phyloP scores from a whole-genome alignment of 2,329 filamentous ascomycete genomes.

The Penicillium olsonii region DNA sequence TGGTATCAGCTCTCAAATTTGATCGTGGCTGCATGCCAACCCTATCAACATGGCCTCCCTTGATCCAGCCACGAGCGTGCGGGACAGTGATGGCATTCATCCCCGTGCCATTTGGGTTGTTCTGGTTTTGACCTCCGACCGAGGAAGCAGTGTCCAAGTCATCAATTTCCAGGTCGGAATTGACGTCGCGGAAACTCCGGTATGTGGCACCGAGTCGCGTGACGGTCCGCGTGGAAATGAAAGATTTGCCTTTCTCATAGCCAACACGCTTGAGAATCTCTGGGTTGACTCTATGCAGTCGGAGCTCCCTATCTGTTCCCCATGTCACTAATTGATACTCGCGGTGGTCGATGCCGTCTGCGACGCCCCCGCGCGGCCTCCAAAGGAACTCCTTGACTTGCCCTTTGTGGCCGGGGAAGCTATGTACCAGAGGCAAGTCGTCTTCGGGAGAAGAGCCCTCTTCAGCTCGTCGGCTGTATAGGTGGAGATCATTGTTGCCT shows the following conservation, averaged over 20 bases:
- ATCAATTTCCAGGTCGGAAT: constrained; percentile 59
- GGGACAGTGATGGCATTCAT: constrained; percentile 54
- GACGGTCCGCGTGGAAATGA: constrained; percentile 66
- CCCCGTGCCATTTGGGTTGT: constrained; percentile 38
- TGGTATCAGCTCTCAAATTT: constrained; percentile 52
- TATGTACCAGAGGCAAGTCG: constrained; percentile 48
- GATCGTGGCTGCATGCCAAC: constrained; percentile 52
- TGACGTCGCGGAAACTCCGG: constrained; percentile 77
- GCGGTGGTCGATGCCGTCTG: constrained; percentile 73
- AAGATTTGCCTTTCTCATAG: constrained; percentile 67
- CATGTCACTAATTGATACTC: constrained; percentile 94
- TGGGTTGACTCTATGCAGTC: constrained; percentile 71
- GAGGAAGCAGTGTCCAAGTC: constrained; percentile 45
- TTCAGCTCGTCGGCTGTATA: constrained; percentile 68
- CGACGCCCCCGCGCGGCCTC: constrained; percentile 71
- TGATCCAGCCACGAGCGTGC: constrained; percentile 52
- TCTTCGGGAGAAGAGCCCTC: constrained; percentile 40
- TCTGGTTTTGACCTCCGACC: constrained; percentile 23
- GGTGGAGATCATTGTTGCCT: constrained; percentile 78
- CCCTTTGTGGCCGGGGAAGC: constrained; percentile 57
- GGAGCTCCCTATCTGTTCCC: constrained; percentile 82
- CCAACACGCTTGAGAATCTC: constrained; percentile 68
- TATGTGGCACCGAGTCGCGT: constrained; percentile 85
- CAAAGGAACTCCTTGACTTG: constrained; percentile 90
- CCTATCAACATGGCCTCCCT: constrained; percentile 50